Evolutionary conservation across 345 rosid species (phyloP).

Genomic region (Populus pruinosa): DNA sequence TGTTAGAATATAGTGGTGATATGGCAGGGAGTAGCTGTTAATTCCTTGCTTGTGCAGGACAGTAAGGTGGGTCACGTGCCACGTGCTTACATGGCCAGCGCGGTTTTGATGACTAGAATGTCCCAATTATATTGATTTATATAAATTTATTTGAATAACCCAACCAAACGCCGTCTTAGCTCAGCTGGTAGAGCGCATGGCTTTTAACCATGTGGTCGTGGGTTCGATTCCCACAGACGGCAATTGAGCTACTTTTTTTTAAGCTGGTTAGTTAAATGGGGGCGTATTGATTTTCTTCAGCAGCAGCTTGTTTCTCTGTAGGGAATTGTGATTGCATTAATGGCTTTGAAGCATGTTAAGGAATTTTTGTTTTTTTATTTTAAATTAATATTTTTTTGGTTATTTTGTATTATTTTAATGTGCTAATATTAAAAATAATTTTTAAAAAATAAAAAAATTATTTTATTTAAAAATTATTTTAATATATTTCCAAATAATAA

Average conservation of each 20-base stretch:
- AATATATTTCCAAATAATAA: no score
- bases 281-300: no score
- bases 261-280: no score
- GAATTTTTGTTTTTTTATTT: no score
- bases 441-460: no score
- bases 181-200: slow-evolving; percentile 80
- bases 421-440: no score
- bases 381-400: no score
- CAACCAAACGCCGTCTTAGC: slow-evolving; percentile 41
- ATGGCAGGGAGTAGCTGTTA: slow-evolving; percentile 9
- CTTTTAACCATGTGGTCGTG: slow-evolving; percentile 73
- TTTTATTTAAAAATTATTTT: no score
- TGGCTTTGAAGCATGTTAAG: no score
- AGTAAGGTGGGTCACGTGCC: slow-evolving; percentile 5
- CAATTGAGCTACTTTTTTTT: background rate
- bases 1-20: background rate
- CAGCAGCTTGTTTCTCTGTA: no score
- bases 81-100: slow-evolving; percentile 13
- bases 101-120: background rate
- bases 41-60: background rate
- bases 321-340: no score
- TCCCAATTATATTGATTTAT: fast-evolving
- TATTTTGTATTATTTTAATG: no score
- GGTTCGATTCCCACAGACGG: slow-evolving; percentile 68
- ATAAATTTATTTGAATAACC: fast-evolving